These are phyloP conservation scores for Agrocybe praecox DNA, from an alignment of 768 basidiomycete genomes.

Conservation along the genomic window DNA sequence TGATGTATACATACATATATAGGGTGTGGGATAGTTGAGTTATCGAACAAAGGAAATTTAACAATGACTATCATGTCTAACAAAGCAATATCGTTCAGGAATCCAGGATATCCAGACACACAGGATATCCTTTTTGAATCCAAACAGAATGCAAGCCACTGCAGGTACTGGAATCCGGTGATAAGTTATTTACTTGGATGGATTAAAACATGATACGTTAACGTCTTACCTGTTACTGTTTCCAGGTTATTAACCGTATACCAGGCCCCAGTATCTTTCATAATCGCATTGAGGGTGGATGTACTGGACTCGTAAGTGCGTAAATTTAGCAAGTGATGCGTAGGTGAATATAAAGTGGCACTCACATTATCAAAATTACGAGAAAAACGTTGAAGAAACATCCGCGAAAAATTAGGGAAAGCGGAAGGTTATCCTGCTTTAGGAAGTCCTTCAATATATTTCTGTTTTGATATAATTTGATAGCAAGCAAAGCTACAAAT, in stretches of 20 bases:
- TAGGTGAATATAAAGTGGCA: not conserved
- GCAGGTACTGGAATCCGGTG: constrained; percentile 10
- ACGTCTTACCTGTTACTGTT: too few relatives aligned
- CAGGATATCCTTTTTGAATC: constrained; percentile 16
- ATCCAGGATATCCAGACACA: constrained; percentile 9
- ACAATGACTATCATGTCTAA: too few relatives aligned
- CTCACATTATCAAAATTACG: not conserved
- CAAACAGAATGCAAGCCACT: constrained; percentile 8
- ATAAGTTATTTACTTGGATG: not conserved
- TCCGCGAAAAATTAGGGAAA: not conserved
- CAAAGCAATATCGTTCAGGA: too few relatives aligned
- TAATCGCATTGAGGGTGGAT: too few relatives aligned
- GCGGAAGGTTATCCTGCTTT: not conserved
- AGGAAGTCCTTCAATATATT: not conserved
- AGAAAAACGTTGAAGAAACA: not conserved
- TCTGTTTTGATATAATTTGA: not conserved
- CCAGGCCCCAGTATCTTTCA: too few relatives aligned
- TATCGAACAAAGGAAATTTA: too few relatives aligned
- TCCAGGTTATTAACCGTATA: too few relatives aligned
- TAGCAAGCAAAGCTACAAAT: not conserved
- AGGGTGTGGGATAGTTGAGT: too few relatives aligned
- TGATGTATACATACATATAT: too few relatives aligned
- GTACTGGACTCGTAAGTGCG: not conserved
- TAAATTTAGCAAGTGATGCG: not conserved
- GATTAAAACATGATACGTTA: not conserved